A percentile compares a stretch with the other conserved stretches of the same genome.
phyloP scores from a whole-genome alignment of 2,329 filamentous ascomycete genomes.

The Ceratocystis destructans region DNA sequence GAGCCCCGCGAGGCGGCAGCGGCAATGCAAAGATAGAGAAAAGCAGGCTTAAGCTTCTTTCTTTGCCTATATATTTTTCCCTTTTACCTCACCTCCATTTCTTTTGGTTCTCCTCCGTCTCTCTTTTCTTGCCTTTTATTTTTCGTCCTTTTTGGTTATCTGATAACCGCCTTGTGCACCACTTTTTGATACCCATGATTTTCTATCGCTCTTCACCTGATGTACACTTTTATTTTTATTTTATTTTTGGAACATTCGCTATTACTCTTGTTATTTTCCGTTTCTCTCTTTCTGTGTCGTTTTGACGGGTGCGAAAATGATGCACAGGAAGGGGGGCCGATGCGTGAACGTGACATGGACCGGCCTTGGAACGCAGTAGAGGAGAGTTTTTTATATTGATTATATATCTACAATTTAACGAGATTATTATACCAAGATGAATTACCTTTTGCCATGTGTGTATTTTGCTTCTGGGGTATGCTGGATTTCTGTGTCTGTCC shows the following conservation, averaged over 20 bases:
- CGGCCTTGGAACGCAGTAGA: background rate
- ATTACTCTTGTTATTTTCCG: conserved; percentile 6
- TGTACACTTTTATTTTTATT: conserved; percentile 16
- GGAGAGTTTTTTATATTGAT: background rate
- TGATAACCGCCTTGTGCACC: conserved; percentile 17
- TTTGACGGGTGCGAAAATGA: background rate
- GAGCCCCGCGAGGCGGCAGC: conserved; percentile 53
- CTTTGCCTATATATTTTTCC: background rate
- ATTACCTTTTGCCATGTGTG: background rate
- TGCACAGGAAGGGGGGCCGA: background rate
- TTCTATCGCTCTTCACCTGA: conserved; percentile 20
- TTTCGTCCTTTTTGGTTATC: conserved; percentile 3
- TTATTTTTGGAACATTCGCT: background rate
- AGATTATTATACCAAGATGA: background rate
- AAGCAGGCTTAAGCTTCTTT: background rate
- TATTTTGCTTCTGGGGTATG: too few relatives aligned
- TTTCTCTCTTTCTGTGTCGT: background rate
- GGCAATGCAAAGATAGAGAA: conserved; percentile 26
- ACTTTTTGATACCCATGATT: conserved; percentile 21
- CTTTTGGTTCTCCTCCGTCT: background rate
- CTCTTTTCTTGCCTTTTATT: conserved; percentile 7
- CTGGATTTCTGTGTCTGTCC: too few relatives aligned
- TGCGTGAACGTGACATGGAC: background rate
- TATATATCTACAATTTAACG: background rate
- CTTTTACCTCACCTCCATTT: background rate